A percentile compares a stretch with the other conserved stretches of the same genome.
These are phyloP conservation scores for Marchantia polymorpha DNA, from an alignment of 225 moss, liverwort and hornwort species.

Conservation along the genomic window DNA sequence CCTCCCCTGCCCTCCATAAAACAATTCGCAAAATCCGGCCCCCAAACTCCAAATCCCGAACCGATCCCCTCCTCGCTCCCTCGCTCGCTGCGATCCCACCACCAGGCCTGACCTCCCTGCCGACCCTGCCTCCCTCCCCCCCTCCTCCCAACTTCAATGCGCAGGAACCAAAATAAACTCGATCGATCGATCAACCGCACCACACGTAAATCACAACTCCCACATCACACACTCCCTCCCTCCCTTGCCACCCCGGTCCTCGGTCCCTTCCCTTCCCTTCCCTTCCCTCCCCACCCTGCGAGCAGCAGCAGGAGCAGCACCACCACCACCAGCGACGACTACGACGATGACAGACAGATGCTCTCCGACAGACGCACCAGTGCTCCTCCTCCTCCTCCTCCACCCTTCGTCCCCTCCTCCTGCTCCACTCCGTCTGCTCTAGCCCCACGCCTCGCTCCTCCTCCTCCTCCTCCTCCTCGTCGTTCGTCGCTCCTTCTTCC, in stretches of 20 bases:
- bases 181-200: not conserved
- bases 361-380: not conserved
- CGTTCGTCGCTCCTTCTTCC: not conserved
- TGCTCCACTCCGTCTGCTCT: not conserved
- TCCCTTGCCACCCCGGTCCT: not conserved
- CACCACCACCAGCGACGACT: too few species aligned
- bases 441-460: not conserved
- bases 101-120: not conserved
- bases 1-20: not conserved
- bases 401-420: not conserved
- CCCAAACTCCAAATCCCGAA: constrained; percentile 9
- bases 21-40: not conserved
- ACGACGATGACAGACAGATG: not conserved
- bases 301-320: not conserved
- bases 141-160: not conserved
- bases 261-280: not conserved
- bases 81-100: not conserved
- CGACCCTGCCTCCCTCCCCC: not conserved
- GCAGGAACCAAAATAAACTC: not conserved
- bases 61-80: not conserved
- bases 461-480: not conserved
- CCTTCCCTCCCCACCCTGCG: too few species aligned
- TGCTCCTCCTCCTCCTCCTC: not conserved
- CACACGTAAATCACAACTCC: too few species aligned
- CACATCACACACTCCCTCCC: not conserved